Conservation (phyloP, 352 stramenopile species). For the Plasmopara halstedii region DNA sequence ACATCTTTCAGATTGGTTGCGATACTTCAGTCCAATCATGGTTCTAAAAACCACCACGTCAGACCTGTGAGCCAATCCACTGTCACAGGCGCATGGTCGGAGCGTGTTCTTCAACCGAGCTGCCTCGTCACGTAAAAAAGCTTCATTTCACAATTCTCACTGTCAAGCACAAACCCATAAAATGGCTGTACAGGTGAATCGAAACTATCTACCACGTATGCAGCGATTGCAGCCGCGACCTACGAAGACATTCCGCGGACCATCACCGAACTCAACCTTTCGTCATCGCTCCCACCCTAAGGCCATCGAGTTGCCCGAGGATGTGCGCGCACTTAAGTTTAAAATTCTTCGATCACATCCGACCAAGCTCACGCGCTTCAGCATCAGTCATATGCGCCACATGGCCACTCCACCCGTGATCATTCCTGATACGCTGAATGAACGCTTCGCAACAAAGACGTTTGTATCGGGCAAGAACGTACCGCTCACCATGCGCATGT, state of each 20-base stretch:
- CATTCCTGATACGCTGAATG: background rate
- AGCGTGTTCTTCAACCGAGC: too few relatives aligned
- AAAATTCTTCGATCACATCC: background rate
- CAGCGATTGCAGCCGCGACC: background rate
- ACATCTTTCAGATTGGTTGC: too few relatives aligned
- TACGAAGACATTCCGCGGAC: background rate
- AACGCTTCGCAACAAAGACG: background rate
- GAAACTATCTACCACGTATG: background rate
- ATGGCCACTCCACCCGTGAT: background rate
- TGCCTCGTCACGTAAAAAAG: too few relatives aligned
- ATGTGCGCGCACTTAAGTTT: background rate
- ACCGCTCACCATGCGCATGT: background rate
- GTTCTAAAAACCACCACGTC: too few relatives aligned
- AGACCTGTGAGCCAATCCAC: too few relatives aligned
- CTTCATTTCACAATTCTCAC: too few relatives aligned
- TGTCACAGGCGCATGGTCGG: too few relatives aligned
- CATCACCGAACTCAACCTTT: background rate
- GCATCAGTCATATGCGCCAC: background rate
- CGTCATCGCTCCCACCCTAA: background rate
- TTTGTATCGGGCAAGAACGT: background rate
- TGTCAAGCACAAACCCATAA: too few relatives aligned
- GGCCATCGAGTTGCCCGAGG: background rate
- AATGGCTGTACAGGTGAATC: background rate
- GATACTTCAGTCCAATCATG: too few relatives aligned
- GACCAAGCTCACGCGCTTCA: background rate